These are phyloP conservation scores for Raffaelea deltoideospora DNA, from an alignment of 2,329 filamentous ascomycete genomes.

Conservation along the genomic window DNA sequence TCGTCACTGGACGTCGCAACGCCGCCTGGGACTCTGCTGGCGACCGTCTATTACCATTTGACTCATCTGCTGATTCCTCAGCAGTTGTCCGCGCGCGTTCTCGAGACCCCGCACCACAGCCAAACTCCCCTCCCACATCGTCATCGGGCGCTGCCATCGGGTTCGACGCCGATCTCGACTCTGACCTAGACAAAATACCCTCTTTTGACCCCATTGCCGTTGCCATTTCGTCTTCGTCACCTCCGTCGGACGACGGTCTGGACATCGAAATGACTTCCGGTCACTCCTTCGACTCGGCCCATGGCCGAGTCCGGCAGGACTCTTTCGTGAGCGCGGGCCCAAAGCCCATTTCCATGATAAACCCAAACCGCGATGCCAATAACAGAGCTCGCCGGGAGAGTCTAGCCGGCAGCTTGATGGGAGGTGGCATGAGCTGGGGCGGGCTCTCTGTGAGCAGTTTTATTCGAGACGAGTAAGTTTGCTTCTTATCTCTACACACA, in stretches of 20 bases:
- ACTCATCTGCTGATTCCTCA: too few relatives aligned
- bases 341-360: conserved; percentile 52
- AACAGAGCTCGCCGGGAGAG: conserved; percentile 45
- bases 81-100: too few relatives aligned
- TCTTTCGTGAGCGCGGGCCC: conserved; percentile 51
- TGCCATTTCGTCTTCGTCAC: too few relatives aligned
- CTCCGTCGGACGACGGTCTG: too few relatives aligned
- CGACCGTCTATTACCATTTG: conserved; percentile 16
- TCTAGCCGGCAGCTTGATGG: conserved; percentile 50
- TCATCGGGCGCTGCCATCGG: too few relatives aligned
- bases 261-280: conserved; percentile 43
- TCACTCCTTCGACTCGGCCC: conserved; percentile 40
- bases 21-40: conserved; percentile 3
- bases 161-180: not conserved
- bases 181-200: not conserved
- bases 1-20: not conserved
- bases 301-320: conserved; percentile 45
- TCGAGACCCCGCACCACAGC: too few relatives aligned
- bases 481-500: not conserved
- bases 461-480: conserved; percentile 88
- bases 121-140: too few relatives aligned
- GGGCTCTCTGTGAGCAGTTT: conserved; percentile 92
- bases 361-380: conserved; percentile 46
- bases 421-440: conserved; percentile 93
- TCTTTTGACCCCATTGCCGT: too few relatives aligned